Evolutionary conservation across 2,329 filamentous ascomycete genomes (phyloP).

Genomic region (Metarhizium sp.): DNA sequence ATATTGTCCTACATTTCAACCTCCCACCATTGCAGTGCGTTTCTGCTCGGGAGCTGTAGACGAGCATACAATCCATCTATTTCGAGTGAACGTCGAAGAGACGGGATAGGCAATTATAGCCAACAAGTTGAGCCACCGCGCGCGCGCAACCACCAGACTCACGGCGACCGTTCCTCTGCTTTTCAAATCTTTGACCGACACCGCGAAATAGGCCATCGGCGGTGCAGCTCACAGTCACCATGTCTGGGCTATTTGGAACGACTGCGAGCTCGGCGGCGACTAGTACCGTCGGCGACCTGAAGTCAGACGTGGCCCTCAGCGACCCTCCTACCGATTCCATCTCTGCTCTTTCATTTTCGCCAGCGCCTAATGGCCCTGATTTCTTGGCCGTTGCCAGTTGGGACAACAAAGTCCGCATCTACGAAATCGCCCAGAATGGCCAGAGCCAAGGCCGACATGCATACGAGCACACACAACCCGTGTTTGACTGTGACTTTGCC

Average conservation of each 20-base stretch:
- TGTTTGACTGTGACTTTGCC: conserved; percentile 79
- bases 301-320: conserved; percentile 72
- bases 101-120: not conserved
- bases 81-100: not conserved
- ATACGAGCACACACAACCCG: conserved; percentile 79
- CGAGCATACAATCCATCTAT: not conserved
- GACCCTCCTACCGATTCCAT: conserved; percentile 82
- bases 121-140: not conserved
- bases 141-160: not conserved
- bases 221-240: conserved; percentile 23
- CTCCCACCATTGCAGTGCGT: not conserved
- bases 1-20: not conserved
- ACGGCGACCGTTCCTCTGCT: not conserved
- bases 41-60: not conserved
- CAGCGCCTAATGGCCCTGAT: conserved; percentile 47
- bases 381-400: conserved; percentile 86
- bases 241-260: conserved; percentile 56
- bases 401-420: conserved; percentile 97
- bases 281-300: conserved; percentile 81
- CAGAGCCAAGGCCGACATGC: conserved; percentile 76
- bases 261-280: conserved; percentile 43
- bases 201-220: not conserved
- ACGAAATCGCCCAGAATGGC: conserved; percentile 73
- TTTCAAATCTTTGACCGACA: conserved; percentile 3
- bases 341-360: conserved; percentile 77